Conservation (phyloP, 2,329 filamentous ascomycete genomes). For the Sclerotinia sclerotiorum region DNA sequence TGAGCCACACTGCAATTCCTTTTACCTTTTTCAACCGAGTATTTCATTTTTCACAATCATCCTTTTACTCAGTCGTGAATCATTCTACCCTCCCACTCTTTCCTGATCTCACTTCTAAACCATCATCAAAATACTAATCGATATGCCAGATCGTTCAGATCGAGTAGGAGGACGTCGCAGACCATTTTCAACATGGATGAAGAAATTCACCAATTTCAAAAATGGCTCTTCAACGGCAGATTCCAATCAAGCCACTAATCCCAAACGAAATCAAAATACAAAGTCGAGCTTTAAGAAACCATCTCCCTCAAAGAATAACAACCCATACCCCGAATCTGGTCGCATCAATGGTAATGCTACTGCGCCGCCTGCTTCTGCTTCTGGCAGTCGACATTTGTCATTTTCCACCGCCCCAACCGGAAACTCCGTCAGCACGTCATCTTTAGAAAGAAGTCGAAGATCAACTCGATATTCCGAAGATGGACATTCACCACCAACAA, state of each 20-base stretch:
- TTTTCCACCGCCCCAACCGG: conserved; percentile 57
- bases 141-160: conserved; percentile 61
- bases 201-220: conserved; percentile 87
- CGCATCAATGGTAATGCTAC: conserved; percentile 46
- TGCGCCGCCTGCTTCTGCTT: conserved; percentile 33
- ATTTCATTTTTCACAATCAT: conserved; percentile 18
- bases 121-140: conserved; percentile 29
- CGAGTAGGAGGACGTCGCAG: conserved; percentile 63
- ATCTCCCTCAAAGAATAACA: conserved; percentile 57
- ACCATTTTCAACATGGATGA: conserved; percentile 92
- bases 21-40: conserved; percentile 15
- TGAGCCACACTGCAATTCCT: conserved; percentile 27
- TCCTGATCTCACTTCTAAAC: neutral
- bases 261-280: conserved; percentile 47
- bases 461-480: conserved; percentile 63
- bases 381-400: conserved; percentile 51
- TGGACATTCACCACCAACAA: conserved; percentile 57
- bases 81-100: neutral
- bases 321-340: conserved; percentile 88
- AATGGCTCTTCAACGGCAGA: conserved; percentile 61
- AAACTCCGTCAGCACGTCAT: conserved; percentile 50
- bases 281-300: conserved; percentile 57
- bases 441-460: conserved; percentile 56
- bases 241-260: conserved; percentile 43
- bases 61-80: conserved; percentile 10